These are phyloP conservation scores for Gloeophyllum trabeum DNA, from an alignment of 768 basidiomycete species.

Conservation along the genomic window DNA sequence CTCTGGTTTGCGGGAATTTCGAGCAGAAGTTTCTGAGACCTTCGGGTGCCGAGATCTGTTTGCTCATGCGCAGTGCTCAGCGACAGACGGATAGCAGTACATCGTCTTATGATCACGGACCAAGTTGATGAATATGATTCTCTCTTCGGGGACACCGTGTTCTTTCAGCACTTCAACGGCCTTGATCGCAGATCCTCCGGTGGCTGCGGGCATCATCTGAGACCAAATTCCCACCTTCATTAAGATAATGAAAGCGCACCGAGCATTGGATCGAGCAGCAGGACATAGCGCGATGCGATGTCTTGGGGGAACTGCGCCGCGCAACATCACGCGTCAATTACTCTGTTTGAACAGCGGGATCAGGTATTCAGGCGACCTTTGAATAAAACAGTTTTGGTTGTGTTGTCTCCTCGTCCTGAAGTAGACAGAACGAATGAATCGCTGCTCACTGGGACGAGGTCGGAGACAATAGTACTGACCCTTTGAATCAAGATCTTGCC, in stretches of 20 bases:
- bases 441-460: too few species aligned
- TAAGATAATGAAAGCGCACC: slow-evolving; percentile 53
- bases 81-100: too few species aligned
- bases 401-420: slow-evolving; percentile 88
- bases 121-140: slow-evolving; percentile 91
- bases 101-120: slow-evolving; percentile 29
- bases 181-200: slow-evolving; percentile 96
- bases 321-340: not conserved
- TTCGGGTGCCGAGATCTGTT: slow-evolving; percentile 80
- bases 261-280: slow-evolving; percentile 96
- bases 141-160: slow-evolving; percentile 86
- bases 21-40: slow-evolving; percentile 74
- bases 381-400: slow-evolving; percentile 89
- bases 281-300: slow-evolving; percentile 82
- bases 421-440: not conserved
- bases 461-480: slow-evolving; percentile 33
- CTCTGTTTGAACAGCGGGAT: not conserved
- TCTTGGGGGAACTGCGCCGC: slow-evolving; percentile 74
- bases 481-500: slow-evolving; percentile 98
- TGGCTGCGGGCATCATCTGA: slow-evolving; percentile 61
- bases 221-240: too few species aligned
- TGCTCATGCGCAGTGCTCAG: not conserved
- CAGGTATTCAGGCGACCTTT: slow-evolving; percentile 40
- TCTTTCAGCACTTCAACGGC: slow-evolving; percentile 91
- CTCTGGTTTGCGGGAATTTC: slow-evolving; percentile 63